A percentile compares a stretch with the other conserved stretches of the same genome.
phyloP scores from a whole-genome alignment of 2,329 filamentous ascomycete species.

The Penicillium crustosum region DNA sequence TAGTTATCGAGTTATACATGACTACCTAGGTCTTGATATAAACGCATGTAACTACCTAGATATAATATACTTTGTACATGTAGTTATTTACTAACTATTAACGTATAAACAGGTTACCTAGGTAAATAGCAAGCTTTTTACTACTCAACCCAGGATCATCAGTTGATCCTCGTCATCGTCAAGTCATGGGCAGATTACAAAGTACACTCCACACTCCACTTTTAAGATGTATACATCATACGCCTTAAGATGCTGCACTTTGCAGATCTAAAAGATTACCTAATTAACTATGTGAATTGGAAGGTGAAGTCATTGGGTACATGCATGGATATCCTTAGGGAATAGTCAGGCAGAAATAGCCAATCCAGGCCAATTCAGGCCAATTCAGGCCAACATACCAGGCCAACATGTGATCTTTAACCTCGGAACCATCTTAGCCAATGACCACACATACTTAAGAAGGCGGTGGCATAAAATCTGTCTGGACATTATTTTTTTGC shows the following conservation, averaged over 20 bases:
- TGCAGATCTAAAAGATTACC: not conserved
- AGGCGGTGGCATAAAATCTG: conserved; percentile 10
- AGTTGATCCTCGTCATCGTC: conserved; percentile 1
- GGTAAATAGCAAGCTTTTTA: not conserved
- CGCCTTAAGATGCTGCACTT: not conserved
- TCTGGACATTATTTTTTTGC: conserved; percentile 3
- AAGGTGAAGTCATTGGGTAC: not conserved
- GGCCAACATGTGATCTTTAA: not conserved
- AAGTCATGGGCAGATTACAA: not conserved
- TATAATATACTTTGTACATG: no score
- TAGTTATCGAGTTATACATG: no score
- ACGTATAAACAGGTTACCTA: not conserved
- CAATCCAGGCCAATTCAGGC: not conserved
- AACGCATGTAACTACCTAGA: no score
- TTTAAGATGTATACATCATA: not conserved
- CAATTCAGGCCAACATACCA: not conserved
- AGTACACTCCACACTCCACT: not conserved
- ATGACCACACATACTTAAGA: not conserved
- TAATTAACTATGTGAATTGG: not conserved
- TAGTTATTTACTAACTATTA: no score
- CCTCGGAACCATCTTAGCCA: not conserved
- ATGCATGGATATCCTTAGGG: not conserved
- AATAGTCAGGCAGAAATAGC: not conserved
- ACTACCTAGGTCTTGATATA: no score
- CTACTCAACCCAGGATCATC: no score